Evolutionary conservation across 2,329 filamentous ascomycete species (phyloP).

Genomic region (Aureobasidium sp.): DNA sequence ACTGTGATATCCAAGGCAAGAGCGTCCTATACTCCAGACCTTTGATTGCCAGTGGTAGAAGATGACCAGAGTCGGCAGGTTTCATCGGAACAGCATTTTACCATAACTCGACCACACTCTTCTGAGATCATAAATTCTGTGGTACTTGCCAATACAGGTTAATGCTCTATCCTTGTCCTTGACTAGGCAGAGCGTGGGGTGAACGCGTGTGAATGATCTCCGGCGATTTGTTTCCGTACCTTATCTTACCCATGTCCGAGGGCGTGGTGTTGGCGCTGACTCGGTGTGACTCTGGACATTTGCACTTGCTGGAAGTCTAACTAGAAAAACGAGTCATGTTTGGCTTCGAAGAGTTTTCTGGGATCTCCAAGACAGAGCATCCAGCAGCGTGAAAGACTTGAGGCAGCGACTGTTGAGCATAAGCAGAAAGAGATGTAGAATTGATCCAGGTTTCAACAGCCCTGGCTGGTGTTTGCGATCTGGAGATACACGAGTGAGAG

Average conservation of each 20-base stretch:
- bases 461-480: neutral
- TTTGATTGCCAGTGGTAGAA: neutral
- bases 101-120: no score
- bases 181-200: neutral
- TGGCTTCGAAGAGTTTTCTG: neutral
- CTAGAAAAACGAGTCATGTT: neutral
- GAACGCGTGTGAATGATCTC: neutral
- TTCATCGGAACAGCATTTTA: no score
- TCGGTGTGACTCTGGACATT: neutral
- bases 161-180: neutral
- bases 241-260: neutral
- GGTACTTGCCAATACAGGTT: neutral
- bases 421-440: neutral
- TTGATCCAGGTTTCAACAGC: neutral
- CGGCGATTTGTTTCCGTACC: neutral
- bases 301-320: neutral
- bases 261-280: neutral
- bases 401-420: no score
- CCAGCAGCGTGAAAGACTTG: no score
- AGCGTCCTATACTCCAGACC: neutral
- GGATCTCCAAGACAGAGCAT: neutral
- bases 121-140: neutral
- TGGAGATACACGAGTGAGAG: neutral
- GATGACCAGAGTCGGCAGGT: neutral
- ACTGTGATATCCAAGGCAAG: neutral